Percentiles rank a stretch among this genome's conserved stretches.
phyloP scores from a whole-genome alignment of 2,329 filamentous ascomycete genomes.

The Colletotrichum sp. region DNA sequence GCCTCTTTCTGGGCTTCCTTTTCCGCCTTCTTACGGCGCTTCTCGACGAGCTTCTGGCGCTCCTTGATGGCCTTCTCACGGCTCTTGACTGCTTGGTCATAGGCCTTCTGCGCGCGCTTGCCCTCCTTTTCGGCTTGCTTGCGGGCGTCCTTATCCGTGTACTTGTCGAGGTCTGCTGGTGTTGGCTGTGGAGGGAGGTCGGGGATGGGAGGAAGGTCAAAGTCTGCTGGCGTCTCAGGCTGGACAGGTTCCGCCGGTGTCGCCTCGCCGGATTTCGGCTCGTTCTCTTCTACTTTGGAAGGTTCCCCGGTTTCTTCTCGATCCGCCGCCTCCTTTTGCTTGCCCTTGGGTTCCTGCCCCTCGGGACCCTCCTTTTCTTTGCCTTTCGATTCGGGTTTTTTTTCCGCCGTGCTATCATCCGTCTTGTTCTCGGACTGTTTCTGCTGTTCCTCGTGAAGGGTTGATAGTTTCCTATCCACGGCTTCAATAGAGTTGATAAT shows the following conservation, averaged over 20 bases:
- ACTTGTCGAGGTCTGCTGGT: constrained; percentile 61
- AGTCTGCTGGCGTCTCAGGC: not conserved
- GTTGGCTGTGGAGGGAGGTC: constrained; percentile 58
- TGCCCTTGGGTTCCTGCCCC: not conserved
- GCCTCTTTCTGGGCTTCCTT: constrained; percentile 45
- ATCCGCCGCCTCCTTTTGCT: not conserved
- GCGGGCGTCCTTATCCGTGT: constrained; percentile 67
- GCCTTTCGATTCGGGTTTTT: not conserved
- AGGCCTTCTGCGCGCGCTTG: constrained; percentile 64
- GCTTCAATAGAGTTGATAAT: not conserved
- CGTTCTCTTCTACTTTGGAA: not conserved
- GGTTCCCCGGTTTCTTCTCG: not conserved
- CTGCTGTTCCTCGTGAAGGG: constrained; percentile 5
- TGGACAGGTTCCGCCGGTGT: not conserved
- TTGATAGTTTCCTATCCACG: not conserved
- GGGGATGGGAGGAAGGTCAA: constrained; percentile 46
- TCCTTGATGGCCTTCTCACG: constrained; percentile 69
- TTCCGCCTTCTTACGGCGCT: constrained; percentile 50
- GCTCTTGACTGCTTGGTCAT: constrained; percentile 70
- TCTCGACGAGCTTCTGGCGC: constrained; percentile 63
- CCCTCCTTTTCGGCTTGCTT: constrained; percentile 75
- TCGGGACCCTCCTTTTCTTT: not conserved
- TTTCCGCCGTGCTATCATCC: not conserved
- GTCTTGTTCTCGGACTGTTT: not conserved
- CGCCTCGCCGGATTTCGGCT: not conserved